Conservation (phyloP, 768 basidiomycete species). For the Peribolospora kevripleyi region DNA sequence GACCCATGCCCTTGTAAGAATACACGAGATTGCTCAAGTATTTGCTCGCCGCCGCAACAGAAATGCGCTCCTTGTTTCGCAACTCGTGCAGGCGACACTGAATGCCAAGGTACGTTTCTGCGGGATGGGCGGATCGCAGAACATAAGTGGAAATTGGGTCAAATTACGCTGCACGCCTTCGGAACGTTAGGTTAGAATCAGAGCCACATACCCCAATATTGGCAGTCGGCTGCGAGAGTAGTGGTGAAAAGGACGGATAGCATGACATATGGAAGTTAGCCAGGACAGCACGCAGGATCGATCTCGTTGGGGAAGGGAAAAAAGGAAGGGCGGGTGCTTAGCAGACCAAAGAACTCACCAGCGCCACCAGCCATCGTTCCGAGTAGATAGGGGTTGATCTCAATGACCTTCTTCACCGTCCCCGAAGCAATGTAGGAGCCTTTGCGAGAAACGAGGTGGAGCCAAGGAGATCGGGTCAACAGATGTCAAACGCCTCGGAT, state of each 20-base stretch:
- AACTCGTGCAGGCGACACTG: slow-evolving; percentile 93
- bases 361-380: slow-evolving; percentile 99
- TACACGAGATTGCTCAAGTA: slow-evolving; percentile 94
- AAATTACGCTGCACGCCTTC: neutral
- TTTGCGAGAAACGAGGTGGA: no score
- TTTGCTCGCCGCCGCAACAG: slow-evolving; percentile 96
- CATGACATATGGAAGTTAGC: neutral
- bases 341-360: slow-evolving; percentile 24
- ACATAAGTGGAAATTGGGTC: slow-evolving; percentile 1
- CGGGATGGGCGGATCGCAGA: slow-evolving; percentile 80
- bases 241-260: no score
- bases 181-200: neutral
- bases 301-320: slow-evolving; percentile 3
- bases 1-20: slow-evolving; percentile 93
- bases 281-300: neutral
- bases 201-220: neutral
- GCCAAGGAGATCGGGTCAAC: no score
- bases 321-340: no score
- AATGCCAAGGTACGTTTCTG: slow-evolving; percentile 98
- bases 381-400: slow-evolving; percentile 95
- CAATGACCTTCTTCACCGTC: slow-evolving; percentile 92
- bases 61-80: slow-evolving; percentile 82
- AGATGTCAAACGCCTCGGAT: no score
- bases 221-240: neutral
- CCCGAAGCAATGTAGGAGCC: slow-evolving; percentile 97